Evolutionary conservation across 2,329 filamentous ascomycete species (phyloP).

Genomic region (Ilyonectria robusta): DNA sequence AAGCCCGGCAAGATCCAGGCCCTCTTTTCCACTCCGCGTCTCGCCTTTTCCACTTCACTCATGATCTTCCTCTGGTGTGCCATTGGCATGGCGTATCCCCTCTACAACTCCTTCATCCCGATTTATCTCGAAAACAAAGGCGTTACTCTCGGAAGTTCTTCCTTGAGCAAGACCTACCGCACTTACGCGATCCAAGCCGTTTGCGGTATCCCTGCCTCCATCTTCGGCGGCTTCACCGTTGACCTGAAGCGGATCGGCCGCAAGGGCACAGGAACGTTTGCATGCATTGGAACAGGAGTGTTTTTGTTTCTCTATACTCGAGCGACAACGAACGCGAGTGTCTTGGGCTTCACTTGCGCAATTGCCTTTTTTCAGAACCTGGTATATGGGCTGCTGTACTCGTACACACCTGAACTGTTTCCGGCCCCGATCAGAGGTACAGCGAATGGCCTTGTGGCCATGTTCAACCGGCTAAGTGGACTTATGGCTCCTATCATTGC

Average conservation of each 20-base stretch:
- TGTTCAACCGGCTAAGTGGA: constrained; percentile 48
- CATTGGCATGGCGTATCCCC: constrained; percentile 69
- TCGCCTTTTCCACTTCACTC: constrained; percentile 67
- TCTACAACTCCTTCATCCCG: constrained; percentile 67
- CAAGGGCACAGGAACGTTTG: too few species aligned
- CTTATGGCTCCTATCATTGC: constrained; percentile 60
- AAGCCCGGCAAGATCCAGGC: constrained; percentile 65
- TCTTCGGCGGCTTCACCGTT: constrained; percentile 38
- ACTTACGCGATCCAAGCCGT: constrained; percentile 44
- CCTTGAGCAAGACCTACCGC: constrained; percentile 25
- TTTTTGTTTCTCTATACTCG: too few species aligned
- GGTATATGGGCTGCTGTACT: constrained; percentile 36
- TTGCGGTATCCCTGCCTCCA: constrained; percentile 39
- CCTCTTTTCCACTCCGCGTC: constrained; percentile 66
- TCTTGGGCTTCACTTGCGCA: too few species aligned
- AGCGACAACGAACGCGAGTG: too few species aligned
- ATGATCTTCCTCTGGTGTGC: constrained; percentile 71
- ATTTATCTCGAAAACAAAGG: constrained; percentile 49
- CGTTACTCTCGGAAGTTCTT: constrained; percentile 19
- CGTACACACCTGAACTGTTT: constrained; percentile 55
- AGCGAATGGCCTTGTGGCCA: constrained; percentile 62
- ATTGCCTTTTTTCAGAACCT: constrained; percentile 36
- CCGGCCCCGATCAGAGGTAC: constrained; percentile 68
- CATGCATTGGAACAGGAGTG: too few species aligned
- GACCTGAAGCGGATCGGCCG: too few species aligned